phyloP scores from a whole-genome alignment of 805 yeast species.

The Myxozyma vanderwaltii region DNA sequence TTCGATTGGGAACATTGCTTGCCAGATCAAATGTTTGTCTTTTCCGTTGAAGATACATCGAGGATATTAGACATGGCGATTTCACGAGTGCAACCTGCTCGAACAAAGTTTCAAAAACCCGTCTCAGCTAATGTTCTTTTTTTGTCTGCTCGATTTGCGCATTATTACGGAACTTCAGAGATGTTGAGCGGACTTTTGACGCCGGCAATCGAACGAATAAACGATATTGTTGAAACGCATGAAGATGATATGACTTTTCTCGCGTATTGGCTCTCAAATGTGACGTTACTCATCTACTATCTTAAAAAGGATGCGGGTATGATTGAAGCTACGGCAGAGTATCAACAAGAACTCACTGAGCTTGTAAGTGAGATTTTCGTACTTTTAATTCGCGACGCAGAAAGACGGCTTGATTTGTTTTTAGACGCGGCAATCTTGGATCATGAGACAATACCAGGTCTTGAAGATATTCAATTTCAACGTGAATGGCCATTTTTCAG shows the following conservation, averaged over 20 bases:
- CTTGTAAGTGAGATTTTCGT: slow-evolving; percentile 42
- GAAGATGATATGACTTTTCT: slow-evolving; percentile 45
- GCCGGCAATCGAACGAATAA: slow-evolving; percentile 40
- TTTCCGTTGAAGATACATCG: slow-evolving; percentile 44
- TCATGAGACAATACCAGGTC: slow-evolving; percentile 80
- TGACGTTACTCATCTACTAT: slow-evolving; percentile 77
- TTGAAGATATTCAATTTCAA: slow-evolving; percentile 73
- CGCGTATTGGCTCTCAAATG: slow-evolving; percentile 86
- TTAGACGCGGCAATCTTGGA: slow-evolving; percentile 51
- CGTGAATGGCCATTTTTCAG: slow-evolving; percentile 67
- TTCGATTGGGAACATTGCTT: slow-evolving; percentile 48
- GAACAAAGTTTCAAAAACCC: slow-evolving; percentile 45
- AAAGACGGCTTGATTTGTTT: slow-evolving; percentile 42
- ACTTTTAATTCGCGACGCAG: slow-evolving; percentile 43
- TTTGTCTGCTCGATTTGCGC: slow-evolving; percentile 46
- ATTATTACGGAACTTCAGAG: slow-evolving; percentile 42
- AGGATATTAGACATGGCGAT: slow-evolving; percentile 45
- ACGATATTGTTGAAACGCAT: slow-evolving; percentile 40
- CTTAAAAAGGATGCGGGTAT: slow-evolving; percentile 63
- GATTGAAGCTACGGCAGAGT: slow-evolving; percentile 37
- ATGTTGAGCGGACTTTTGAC: slow-evolving; percentile 41
- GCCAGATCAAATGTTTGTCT: slow-evolving; percentile 47
- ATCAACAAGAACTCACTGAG: slow-evolving; percentile 39
- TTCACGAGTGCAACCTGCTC: slow-evolving; percentile 42
- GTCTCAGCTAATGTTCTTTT: slow-evolving; percentile 49